Evolutionary conservation across 1,284 basidiomycete genomes (phyloP).

Genomic region (Ustilago vetiveriae): DNA sequence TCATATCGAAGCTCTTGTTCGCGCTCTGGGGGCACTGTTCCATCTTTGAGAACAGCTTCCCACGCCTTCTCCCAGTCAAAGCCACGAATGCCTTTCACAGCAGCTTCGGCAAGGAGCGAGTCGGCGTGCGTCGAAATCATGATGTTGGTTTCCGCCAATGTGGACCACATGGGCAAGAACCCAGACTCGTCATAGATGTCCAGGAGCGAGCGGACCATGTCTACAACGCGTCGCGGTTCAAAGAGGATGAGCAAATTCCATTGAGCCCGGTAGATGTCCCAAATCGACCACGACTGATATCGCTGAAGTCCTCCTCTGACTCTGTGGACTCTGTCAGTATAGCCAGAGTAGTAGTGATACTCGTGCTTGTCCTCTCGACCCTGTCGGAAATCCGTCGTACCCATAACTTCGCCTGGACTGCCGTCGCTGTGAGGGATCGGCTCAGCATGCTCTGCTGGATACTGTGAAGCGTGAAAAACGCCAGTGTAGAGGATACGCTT

Average conservation of each 20-base stretch:
- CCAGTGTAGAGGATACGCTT: conserved; percentile 72
- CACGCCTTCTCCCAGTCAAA: conserved; percentile 77
- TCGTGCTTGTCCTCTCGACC: conserved; percentile 11
- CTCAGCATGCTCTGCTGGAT: conserved; percentile 81
- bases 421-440: conserved; percentile 58
- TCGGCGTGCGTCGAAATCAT: conserved; percentile 83
- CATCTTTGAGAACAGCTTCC: conserved; percentile 80
- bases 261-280: conserved; percentile 83
- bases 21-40: conserved; percentile 69
- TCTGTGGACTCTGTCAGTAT: conserved; percentile 74
- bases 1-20: conserved; percentile 69
- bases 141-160: conserved; percentile 79
- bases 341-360: conserved; percentile 78
- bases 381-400: background rate
- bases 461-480: conserved; percentile 70
- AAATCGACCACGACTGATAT: conserved; percentile 84
- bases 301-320: conserved; percentile 71
- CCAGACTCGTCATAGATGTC: conserved; percentile 80
- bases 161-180: conserved; percentile 91
- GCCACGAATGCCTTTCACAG: conserved; percentile 73
- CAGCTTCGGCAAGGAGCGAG: conserved; percentile 80
- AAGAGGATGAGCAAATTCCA: conserved; percentile 82
- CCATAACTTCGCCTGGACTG: background rate
- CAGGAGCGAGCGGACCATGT: conserved; percentile 81
- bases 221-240: conserved; percentile 77